Conservation (phyloP, 805 yeast species). For the Pichia deserticola region DNA sequence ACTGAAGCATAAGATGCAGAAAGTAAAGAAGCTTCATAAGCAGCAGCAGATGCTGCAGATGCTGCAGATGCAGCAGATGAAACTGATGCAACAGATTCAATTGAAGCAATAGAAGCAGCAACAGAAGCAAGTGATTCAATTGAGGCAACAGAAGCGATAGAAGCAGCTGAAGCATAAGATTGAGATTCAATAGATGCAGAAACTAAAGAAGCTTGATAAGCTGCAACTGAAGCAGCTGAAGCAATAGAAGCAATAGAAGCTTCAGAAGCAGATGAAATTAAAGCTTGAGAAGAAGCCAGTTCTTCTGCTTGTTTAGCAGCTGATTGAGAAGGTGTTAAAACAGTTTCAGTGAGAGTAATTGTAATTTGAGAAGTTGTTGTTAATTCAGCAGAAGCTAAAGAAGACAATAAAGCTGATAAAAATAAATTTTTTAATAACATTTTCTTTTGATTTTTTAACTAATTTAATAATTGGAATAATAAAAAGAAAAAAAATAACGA, state of each 20-base stretch:
- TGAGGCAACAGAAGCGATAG: constrained; percentile 15
- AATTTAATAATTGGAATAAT: no score
- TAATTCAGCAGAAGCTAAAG: constrained; percentile 24
- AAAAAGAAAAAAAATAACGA: neutral
- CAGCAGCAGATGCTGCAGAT: constrained; percentile 13
- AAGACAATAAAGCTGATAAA: constrained; percentile 20
- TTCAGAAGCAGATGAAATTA: constrained; percentile 22
- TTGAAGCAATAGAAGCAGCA: constrained; percentile 16
- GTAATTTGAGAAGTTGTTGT: constrained; percentile 38
- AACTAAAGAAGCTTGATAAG: neutral
- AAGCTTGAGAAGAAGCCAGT: neutral
- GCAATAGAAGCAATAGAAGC: constrained; percentile 22
- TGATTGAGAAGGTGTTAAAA: constrained; percentile 41
- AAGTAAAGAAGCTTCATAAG: constrained; percentile 10
- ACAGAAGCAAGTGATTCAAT: constrained; percentile 18
- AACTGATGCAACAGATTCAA: constrained; percentile 11
- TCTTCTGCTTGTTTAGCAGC: constrained; percentile 15
- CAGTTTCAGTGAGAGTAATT: constrained; percentile 39
- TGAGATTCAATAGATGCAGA: constrained; percentile 13
- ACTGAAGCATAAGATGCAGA: constrained; percentile 9
- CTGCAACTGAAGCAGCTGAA: constrained; percentile 17
- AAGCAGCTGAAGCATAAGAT: constrained; percentile 18
- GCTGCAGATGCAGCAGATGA: constrained; percentile 15
- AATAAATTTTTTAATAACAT: constrained; percentile 24
- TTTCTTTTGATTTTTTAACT: neutral